Conservation (phyloP, 1,284 basidiomycete genomes). For the Microstroma glucosiphilum region DNA sequence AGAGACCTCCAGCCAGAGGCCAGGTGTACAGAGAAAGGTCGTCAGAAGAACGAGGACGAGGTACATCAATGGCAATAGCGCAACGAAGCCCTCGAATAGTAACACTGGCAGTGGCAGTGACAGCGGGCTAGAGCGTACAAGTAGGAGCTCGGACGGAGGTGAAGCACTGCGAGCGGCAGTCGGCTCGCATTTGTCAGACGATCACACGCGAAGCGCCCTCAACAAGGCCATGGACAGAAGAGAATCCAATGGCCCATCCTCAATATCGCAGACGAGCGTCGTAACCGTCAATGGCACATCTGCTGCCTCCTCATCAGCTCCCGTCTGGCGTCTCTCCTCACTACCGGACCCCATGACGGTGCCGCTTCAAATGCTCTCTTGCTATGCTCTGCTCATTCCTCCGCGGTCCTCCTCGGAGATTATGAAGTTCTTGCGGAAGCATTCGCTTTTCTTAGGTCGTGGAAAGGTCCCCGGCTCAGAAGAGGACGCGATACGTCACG, state of each 20-base stretch:
- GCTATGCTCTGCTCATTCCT: slow-evolving; percentile 80
- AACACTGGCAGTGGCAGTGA: neutral
- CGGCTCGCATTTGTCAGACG: neutral
- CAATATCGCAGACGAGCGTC: no score
- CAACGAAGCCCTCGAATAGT: neutral
- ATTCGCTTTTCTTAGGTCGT: slow-evolving; percentile 11
- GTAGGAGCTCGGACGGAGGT: neutral
- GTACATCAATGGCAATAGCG: neutral
- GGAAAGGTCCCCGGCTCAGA: neutral
- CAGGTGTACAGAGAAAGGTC: neutral
- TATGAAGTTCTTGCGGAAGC: slow-evolving; percentile 23
- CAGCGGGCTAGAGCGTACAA: neutral
- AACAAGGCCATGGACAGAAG: no score
- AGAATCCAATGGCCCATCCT: no score
- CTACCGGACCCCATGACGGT: slow-evolving; percentile 49
- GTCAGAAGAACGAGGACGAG: slow-evolving; percentile 1
- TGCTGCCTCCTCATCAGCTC: slow-evolving; percentile 13
- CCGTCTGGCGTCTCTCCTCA: slow-evolving; percentile 49
- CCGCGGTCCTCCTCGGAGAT: slow-evolving; percentile 24
- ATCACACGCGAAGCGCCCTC: neutral
- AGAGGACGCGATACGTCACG: neutral
- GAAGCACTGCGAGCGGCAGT: neutral
- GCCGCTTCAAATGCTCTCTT: slow-evolving; percentile 57
- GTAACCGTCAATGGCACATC: neutral
- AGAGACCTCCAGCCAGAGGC: neutral